These are phyloP conservation scores for Leishmania aethiopica DNA, from an alignment of 208 protist species.

Conservation along the genomic window DNA sequence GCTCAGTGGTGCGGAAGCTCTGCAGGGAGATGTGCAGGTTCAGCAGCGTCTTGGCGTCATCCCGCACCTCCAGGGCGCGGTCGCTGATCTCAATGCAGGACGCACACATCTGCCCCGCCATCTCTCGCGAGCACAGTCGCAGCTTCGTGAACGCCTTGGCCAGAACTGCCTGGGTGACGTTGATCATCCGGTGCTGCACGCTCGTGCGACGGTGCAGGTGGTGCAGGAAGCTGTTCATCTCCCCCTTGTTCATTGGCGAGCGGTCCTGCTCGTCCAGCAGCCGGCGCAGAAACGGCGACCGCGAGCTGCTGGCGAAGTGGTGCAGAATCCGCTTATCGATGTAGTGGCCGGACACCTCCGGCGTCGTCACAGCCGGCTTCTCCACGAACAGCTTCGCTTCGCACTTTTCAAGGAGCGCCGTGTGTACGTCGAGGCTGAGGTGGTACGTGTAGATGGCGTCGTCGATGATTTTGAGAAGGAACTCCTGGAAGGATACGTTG, in stretches of 20 bases:
- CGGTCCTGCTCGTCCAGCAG: slow-evolving; percentile 63
- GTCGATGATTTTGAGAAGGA: slow-evolving; percentile 84
- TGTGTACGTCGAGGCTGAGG: slow-evolving; percentile 74
- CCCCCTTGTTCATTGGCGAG: slow-evolving; percentile 62
- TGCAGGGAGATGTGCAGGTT: slow-evolving; percentile 84
- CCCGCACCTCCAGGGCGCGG: slow-evolving; percentile 76
- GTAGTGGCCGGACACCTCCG: slow-evolving; percentile 21
- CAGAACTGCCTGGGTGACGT: slow-evolving; percentile 65
- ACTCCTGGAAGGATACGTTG: slow-evolving; percentile 84
- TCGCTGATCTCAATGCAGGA: slow-evolving; percentile 76
- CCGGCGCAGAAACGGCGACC: slow-evolving; percentile 69
- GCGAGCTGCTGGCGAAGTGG: slow-evolving; percentile 77
- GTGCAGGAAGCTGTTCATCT: slow-evolving; percentile 88
- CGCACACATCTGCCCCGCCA: slow-evolving; percentile 77
- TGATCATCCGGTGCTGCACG: slow-evolving; percentile 85
- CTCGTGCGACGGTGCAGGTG: slow-evolving; percentile 86
- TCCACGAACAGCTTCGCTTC: slow-evolving; percentile 80
- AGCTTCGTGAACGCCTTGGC: slow-evolving; percentile 79
- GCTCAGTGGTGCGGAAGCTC: slow-evolving; percentile 84
- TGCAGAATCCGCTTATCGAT: slow-evolving; percentile 67
- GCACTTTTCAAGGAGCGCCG: slow-evolving; percentile 76
- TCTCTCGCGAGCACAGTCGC: slow-evolving; percentile 69
- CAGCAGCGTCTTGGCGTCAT: slow-evolving; percentile 83
- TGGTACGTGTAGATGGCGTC: slow-evolving; percentile 83
- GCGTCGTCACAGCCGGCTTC: slow-evolving; percentile 3